Evolutionary conservation across 1,284 basidiomycete genomes (phyloP), one percentile per base, ranked within the genome.

Genomic region (Peniophora sp.): DNA sequence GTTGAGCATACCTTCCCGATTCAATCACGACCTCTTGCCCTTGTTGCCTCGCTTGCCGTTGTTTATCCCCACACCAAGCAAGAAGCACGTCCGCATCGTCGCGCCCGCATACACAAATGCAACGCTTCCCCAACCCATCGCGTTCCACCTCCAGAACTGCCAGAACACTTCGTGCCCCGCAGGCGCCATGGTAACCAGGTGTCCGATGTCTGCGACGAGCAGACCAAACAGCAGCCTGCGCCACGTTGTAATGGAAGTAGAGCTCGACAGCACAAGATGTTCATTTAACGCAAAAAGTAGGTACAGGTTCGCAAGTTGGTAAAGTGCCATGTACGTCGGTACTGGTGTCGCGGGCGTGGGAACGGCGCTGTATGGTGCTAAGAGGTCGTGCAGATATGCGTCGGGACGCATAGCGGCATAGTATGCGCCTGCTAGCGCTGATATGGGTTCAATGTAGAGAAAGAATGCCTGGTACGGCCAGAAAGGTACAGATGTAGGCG

Each of bases 271-370:
- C 2, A 78, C 74, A 50, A 77, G 65, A 54, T 71, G 69, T 60
- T 78, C 75, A 59, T 77, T 76, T n/a, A 78, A 62, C 9, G 75
- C 73, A 55, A 78, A 78, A 19, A 78, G 66, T 10, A 78, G 64
- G 55, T 77, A 78, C 17, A 78, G 67, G 57, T 78, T 78, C 9
- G 74, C 65, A 12, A 78, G 70, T 55, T 78, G 75, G 52, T 67
- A 68, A 32, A 78, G 67, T 14, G 69, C 63, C 60, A 75, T 72
- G 52, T 56, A 61, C 17, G 65, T 69, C 34, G 71, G 66, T 0
- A 65, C 69, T 22, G 66, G 60, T 10, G 65, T 56, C n/a, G 54
- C 16, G 2, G 50, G 51, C 2, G 52, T 47, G 17, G 47, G 50
- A n/a, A n/a, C n/a, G 34, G 16, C 47, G 3, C 61, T 52, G 34